Evolutionary conservation across 352 stramenopile species (phyloP), one percentile per base, ranked within the genome.

Genomic region (Globisporangium spiculum): DNA sequence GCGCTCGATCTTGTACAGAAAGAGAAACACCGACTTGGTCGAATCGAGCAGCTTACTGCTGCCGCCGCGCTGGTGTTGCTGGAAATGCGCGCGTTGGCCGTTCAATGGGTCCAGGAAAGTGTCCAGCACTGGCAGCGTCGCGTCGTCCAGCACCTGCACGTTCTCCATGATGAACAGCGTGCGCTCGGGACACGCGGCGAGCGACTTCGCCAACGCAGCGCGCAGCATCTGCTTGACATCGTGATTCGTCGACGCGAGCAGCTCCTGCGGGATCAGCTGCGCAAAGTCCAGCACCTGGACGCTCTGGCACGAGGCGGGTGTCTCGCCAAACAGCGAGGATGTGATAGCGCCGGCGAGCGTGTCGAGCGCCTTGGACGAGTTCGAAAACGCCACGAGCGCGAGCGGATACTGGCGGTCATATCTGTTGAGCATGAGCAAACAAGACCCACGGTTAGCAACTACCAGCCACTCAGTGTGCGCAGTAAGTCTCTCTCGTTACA

Each of bases 21-120:
- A 90, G 6, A 92, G 63, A 54, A 92, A 90, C 4, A 92, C 58
- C 0, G 82, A 74, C 26, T 83, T 76, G 30, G 77, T 74, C 27
- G 74, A 83, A 72, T 92, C 84, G 32, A 89, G 76, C 22, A 84
- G 65, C 22, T 62, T 62, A n/a, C 67, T 77, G 22, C 55, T 55
- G 63, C 69, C 50, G 24, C 68, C 68, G 4, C 75, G 60, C 2
- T 67, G 53, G 14, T 77, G 72, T 16, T 85, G 68, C 60, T 92
- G 81, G 52, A 90, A 84, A 46, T 84, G 80, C 16, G 77, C 84
- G 50, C 84, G 82, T 18, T 76, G 77, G 72, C 84, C 84, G 60
- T 92, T 92, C 26, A 92, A 69, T 44, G 84, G 84, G 53, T 92
- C 84, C 26, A 92, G 60, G 48, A 92, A 90, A 38, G 88, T 74